Evolutionary conservation across 805 yeast species (phyloP).

Genomic region (Kodamaea sagamina): DNA sequence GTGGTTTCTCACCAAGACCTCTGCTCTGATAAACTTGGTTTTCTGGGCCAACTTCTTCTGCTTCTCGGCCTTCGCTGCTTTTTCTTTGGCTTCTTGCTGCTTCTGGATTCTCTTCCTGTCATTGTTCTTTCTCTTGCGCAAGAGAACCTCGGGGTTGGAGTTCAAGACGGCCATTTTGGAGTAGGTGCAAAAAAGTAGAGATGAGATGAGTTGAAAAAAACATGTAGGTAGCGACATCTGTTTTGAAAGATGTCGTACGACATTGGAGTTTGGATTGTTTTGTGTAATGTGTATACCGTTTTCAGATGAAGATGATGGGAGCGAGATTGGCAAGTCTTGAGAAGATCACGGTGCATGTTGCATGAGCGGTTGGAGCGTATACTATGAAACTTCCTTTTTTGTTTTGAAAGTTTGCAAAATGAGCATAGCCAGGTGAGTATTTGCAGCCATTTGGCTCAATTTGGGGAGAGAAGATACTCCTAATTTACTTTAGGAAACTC

Average conservation of each 20-base stretch:
- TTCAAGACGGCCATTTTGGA: slow-evolving; percentile 49
- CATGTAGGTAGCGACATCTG: slow-evolving; percentile 1
- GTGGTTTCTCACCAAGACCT: slow-evolving; percentile 66
- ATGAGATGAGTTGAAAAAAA: slow-evolving; percentile 14
- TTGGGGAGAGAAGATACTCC: too few relatives aligned
- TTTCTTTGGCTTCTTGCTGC: slow-evolving; percentile 62
- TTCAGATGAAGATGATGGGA: too few relatives aligned
- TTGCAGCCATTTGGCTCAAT: too few relatives aligned
- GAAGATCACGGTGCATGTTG: too few relatives aligned
- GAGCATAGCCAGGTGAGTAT: too few relatives aligned
- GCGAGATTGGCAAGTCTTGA: too few relatives aligned
- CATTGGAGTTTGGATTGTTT: neutral
- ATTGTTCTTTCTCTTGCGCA: slow-evolving; percentile 77
- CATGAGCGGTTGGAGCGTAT: too few relatives aligned
- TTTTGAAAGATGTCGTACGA: slow-evolving; percentile 7
- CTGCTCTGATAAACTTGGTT: slow-evolving; percentile 70
- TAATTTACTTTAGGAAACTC: too few relatives aligned
- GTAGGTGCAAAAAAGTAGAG: neutral
- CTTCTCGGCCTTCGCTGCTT: slow-evolving; percentile 45
- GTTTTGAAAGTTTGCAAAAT: too few relatives aligned
- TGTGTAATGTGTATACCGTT: too few relatives aligned
- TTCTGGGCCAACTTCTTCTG: slow-evolving; percentile 44
- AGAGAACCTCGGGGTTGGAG: slow-evolving; percentile 73
- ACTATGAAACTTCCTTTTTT: too few relatives aligned
- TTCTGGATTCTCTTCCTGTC: slow-evolving; percentile 72